phyloP scores from a whole-genome alignment of 2,329 filamentous ascomycete species.

The Macrophomina phaseolina region DNA sequence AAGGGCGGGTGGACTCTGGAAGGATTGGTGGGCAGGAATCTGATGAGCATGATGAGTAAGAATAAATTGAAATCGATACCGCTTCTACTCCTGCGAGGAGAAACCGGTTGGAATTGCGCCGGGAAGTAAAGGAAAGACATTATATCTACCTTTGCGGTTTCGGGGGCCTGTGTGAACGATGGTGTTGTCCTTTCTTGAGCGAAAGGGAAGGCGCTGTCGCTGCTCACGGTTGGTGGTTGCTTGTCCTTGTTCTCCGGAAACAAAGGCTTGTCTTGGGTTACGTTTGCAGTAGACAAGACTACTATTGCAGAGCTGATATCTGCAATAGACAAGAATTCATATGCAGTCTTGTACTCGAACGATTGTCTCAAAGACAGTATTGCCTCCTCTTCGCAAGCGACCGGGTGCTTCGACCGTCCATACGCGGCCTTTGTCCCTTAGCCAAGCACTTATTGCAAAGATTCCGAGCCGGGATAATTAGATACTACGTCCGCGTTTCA shows the following conservation, averaged over 20 bases:
- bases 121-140: neutral
- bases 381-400: no score
- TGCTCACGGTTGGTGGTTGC: neutral
- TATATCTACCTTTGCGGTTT: neutral
- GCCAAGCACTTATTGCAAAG: neutral
- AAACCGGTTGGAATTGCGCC: neutral
- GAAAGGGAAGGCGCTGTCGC: conserved; percentile 1
- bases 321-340: no score
- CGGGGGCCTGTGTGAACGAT: neutral
- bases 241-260: conserved; percentile 2
- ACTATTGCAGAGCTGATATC: neutral
- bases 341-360: no score
- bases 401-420: neutral
- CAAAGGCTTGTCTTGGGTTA: neutral
- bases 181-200: neutral
- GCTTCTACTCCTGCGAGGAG: no score
- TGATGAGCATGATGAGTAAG: conserved; percentile 11
- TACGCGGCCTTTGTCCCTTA: no score
- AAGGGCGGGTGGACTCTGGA: neutral
- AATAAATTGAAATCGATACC: neutral
- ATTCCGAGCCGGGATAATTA: no score
- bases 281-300: neutral
- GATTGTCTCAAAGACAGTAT: no score
- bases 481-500: neutral
- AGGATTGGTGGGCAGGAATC: neutral